Evolutionary conservation across 78 protist genomes (phyloP).

Genomic region (Dictyostelium purpureum): DNA sequence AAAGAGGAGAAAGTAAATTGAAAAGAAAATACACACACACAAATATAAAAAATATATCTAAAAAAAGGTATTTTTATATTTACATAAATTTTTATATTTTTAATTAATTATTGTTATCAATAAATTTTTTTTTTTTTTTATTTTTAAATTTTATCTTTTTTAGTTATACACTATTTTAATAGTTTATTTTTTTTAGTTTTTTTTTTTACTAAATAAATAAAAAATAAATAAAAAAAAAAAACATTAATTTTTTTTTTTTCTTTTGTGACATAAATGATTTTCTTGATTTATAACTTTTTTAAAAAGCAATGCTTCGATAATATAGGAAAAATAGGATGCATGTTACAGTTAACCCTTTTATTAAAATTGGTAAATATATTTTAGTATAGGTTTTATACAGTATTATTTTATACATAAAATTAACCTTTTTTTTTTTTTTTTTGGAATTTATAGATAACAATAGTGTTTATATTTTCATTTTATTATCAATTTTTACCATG

Average conservation of each 20-base stretch:
- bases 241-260: too few relatives aligned
- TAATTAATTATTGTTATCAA: not conserved
- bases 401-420: too few relatives aligned
- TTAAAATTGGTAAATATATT: not conserved
- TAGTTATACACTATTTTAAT: not conserved
- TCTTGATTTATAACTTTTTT: not conserved
- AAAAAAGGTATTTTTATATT: not conserved
- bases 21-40: too few relatives aligned
- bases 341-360: not conserved
- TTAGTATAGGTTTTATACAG: too few relatives aligned
- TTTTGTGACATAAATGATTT: not conserved
- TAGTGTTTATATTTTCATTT: not conserved
- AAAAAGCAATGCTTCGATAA: not conserved
- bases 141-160: not conserved
- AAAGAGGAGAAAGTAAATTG: not conserved
- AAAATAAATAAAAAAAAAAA: not conserved
- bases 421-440: too few relatives aligned
- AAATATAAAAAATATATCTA: too few relatives aligned
- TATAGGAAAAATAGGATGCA: not conserved
- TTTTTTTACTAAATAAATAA: not conserved
- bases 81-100: not conserved
- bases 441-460: not conserved
- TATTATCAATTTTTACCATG: constrained; percentile 15
- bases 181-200: not conserved
- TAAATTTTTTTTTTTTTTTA: not conserved